phyloP scores from a whole-genome alignment of 495 filamentous ascomycete genomes.

The Tuber aestivum region DNA sequence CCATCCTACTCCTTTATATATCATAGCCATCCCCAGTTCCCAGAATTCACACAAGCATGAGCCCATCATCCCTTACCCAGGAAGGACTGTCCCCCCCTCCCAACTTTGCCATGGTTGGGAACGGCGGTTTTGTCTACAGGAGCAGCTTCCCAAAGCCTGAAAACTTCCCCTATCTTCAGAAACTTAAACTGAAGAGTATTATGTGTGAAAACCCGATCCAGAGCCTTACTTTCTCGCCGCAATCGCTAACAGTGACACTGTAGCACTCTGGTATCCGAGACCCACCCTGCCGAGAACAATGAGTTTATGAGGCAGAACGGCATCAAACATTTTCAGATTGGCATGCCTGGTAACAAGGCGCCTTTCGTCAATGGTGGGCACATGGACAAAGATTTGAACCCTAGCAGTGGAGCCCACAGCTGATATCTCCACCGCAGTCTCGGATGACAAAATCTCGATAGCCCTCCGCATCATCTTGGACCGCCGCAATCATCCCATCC shows the following conservation, averaged over 20 bases:
- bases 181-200: slow-evolving; percentile 64
- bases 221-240: background rate
- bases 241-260: slow-evolving; percentile 25
- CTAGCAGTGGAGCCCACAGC: background rate
- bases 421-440: slow-evolving; percentile 43
- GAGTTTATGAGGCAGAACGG: slow-evolving; percentile 56
- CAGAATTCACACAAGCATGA: slow-evolving; percentile 34
- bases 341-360: slow-evolving; percentile 74
- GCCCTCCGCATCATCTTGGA: slow-evolving; percentile 62
- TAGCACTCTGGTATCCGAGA: slow-evolving; percentile 70
- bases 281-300: slow-evolving; percentile 53
- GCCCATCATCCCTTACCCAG: slow-evolving; percentile 19
- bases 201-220: slow-evolving; percentile 51
- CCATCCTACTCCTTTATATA: background rate
- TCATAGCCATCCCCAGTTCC: background rate
- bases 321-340: slow-evolving; percentile 63
- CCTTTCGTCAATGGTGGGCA: slow-evolving; percentile 38
- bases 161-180: slow-evolving; percentile 60
- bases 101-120: slow-evolving; percentile 38
- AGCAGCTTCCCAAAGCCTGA: slow-evolving; percentile 62
- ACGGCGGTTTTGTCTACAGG: slow-evolving; percentile 55
- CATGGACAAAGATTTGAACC: background rate
- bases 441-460: slow-evolving; percentile 55
- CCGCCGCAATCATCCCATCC: slow-evolving; percentile 61
- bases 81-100: slow-evolving; percentile 34